Evolutionary conservation across 2,329 filamentous ascomycete genomes (phyloP).

Genomic region (Diaporthe ampelina): DNA sequence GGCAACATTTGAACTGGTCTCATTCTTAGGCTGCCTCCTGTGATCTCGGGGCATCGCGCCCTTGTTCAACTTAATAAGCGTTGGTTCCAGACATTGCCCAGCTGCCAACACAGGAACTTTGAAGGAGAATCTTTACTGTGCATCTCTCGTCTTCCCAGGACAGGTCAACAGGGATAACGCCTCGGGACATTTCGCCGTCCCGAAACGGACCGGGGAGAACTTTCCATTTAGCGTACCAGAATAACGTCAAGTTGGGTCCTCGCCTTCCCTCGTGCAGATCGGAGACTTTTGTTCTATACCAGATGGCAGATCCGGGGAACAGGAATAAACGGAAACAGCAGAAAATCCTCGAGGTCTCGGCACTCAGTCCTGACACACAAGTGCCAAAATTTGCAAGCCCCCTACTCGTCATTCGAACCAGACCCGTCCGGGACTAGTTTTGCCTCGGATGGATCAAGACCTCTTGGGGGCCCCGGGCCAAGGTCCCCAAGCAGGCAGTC

Average conservation of each 20-base stretch:
- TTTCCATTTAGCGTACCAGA: slow-evolving; percentile 4
- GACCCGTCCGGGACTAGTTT: slow-evolving; percentile 4
- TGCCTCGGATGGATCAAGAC: neutral
- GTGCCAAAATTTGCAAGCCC: slow-evolving; percentile 1
- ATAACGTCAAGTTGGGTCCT: neutral
- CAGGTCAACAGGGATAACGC: neutral
- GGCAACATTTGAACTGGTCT: neutral
- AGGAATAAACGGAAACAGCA: neutral
- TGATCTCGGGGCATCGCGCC: neutral
- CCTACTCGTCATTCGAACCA: neutral
- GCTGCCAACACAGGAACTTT: neutral
- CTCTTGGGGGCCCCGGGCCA: neutral
- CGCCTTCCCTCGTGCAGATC: neutral
- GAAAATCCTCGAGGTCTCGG: neutral
- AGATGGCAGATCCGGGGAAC: slow-evolving; percentile 20
- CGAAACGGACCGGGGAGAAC: neutral
- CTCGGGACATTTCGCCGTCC: neutral
- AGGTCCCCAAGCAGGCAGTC: neutral
- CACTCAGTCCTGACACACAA: neutral
- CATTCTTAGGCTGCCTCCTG: neutral
- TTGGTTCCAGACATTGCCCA: neutral
- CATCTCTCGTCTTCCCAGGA: neutral
- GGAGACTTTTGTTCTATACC: neutral
- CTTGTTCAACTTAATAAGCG: neutral
- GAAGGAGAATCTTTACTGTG: neutral